Percentiles rank a stretch among this genome's conserved stretches.
phyloP scores from a whole-genome alignment of 305 asterid genomes.

The Vinca major region DNA sequence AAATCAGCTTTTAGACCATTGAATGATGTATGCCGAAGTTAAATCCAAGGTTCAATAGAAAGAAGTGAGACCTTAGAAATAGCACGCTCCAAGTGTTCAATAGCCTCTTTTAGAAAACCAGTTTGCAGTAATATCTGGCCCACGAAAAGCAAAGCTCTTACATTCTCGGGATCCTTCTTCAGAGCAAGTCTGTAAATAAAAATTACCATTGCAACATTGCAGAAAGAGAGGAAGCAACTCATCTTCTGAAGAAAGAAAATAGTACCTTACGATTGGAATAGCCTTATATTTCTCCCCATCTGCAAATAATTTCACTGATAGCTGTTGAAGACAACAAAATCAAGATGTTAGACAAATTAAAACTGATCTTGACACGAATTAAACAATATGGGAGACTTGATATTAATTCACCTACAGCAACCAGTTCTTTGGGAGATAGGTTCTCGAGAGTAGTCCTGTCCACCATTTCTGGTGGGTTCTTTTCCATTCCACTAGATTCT shows the following conservation, averaged over 20 bases:
- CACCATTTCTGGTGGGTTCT: slow-evolving; percentile 29
- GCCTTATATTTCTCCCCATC: slow-evolving; percentile 50
- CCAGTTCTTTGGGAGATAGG: slow-evolving; percentile 55
- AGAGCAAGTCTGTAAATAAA: slow-evolving; percentile 70
- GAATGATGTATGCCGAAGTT: slow-evolving; percentile 13
- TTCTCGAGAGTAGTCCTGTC: slow-evolving; percentile 37
- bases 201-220: slow-evolving; percentile 21
- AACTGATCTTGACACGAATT: slow-evolving; percentile 3
- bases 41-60: slow-evolving; percentile 14
- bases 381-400: not conserved
- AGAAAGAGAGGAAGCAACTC: slow-evolving; percentile 18
- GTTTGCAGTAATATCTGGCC: slow-evolving; percentile 60
- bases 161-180: slow-evolving; percentile 65
- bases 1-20: not conserved
- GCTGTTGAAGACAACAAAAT: slow-evolving; percentile 40
- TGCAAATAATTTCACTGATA: slow-evolving; percentile 44
- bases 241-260: slow-evolving; percentile 11
- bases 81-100: slow-evolving; percentile 50
- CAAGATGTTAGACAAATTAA: slow-evolving; percentile 8
- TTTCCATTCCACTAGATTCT: slow-evolving; percentile 24
- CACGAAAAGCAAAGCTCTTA: slow-evolving; percentile 60
- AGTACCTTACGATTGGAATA: slow-evolving; percentile 52
- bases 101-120: slow-evolving; percentile 43
- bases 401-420: slow-evolving; percentile 36
- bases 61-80: slow-evolving; percentile 36